A percentile compares a stretch with the other conserved stretches of the same genome.
Evolutionary conservation across 306 rosid species (phyloP).

Genomic region (Quercus engelmannii): DNA sequence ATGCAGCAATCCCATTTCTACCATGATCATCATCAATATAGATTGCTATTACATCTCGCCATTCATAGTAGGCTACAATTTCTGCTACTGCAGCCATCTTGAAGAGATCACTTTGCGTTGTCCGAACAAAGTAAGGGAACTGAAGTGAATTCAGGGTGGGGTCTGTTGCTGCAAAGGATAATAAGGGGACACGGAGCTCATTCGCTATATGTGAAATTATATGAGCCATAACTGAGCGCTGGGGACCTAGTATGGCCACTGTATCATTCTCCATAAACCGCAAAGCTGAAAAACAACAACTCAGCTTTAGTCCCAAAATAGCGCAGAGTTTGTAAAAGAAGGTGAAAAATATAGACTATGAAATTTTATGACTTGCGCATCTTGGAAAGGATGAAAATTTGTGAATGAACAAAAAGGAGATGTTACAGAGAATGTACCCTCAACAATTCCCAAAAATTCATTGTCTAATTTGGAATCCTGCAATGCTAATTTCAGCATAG

Average conservation of each 20-base stretch:
- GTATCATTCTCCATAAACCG: conserved; percentile 62
- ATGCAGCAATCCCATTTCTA: conserved; percentile 70
- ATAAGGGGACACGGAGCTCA: conserved; percentile 79
- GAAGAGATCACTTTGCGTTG: conserved; percentile 65
- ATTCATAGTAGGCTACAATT: conserved; percentile 53
- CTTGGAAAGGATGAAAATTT: background rate
- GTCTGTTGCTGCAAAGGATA: conserved; percentile 78
- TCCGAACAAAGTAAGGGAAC: conserved; percentile 83
- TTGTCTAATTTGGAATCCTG: conserved; percentile 33
- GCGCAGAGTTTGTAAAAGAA: background rate
- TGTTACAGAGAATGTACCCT: conserved; percentile 28
- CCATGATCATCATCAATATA: conserved; percentile 87
- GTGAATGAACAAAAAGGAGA: background rate
- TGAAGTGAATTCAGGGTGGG: conserved; percentile 85
- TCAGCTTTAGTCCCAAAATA: no score
- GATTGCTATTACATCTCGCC: conserved; percentile 89
- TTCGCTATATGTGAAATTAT: conserved; percentile 82
- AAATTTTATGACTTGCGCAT: background rate
- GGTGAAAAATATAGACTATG: conserved; percentile 7
- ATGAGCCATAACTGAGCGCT: conserved; percentile 80
- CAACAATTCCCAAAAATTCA: conserved; percentile 53
- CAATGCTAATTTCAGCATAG: conserved; percentile 35
- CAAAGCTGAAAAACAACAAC: conserved; percentile 47
- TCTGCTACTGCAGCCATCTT: conserved; percentile 88
- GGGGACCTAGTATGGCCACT: conserved; percentile 93